Base-by-base conservation (phyloP, 371 early-diverging fungal species). In the Circinella umbellata region DNA sequence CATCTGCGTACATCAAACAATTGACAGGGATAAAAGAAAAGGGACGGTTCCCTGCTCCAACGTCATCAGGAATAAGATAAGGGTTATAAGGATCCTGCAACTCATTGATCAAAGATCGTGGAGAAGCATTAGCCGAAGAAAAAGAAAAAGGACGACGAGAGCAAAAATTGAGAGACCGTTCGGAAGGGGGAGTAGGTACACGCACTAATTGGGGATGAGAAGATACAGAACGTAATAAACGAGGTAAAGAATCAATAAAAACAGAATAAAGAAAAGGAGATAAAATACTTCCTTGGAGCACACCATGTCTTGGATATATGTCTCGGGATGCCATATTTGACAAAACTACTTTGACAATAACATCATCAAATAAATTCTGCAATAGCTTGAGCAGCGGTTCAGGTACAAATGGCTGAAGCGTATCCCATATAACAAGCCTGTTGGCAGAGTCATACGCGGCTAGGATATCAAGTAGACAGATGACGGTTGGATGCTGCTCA, bases 251-350 rank as follows among this genome's bases (percentile, higher is more conserved):
- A 20, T 74, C 67, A 34, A 75, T 73, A 61, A 70, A 78, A 7
- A 70, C 38, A 4, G 78, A 77, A 37, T 77, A 77, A 6, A 74
- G 63, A 14, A 67, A 65, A 3, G 78, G 74, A 34, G 71, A 71
- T n/a, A 77, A 67, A 13, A 74, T 60, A 3, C 69, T 73, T 0
- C 74, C 73, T 69, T 77, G 73, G 3, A 76, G 76, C 15, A 76
- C 73, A 13, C 73, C 73, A 0, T 67, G 68, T 5, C 10, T 11
- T 34, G 71, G 72, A 5, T 46, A 60, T 36, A 71, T 71, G n/a
- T 64, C 57, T 4, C 53, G 10, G 7, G 72, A 73, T 11, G 27
- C 17, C 20, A 10, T 5, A n/a, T 67, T 67, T 1, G 66, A n/a
- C 4, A 77, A 7, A 1, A 71, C 0, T 4, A 74, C 66, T 18